Conservation (phyloP, 495 filamentous ascomycete genomes). For the Penicillium manginii region DNA sequence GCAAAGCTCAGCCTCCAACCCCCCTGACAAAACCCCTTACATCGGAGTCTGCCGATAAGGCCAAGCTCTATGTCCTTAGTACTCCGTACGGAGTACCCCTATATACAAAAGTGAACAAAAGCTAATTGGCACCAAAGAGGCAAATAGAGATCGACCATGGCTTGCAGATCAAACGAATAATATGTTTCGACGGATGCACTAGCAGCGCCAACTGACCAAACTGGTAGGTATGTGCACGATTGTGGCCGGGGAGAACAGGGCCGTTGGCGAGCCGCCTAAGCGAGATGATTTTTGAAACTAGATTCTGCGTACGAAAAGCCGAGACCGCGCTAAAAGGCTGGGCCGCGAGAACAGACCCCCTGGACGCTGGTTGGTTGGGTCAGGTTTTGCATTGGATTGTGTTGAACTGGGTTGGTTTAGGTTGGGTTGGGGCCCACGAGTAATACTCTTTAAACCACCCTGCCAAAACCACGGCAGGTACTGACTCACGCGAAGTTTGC, state of each 20-base stretch:
- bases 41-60: neutral
- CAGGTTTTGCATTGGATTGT: no score
- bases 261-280: conserved; percentile 1
- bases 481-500: neutral
- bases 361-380: no score
- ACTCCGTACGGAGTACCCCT: no score
- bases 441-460: neutral
- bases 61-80: neutral
- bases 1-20: no score
- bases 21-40: no score
- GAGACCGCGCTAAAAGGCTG: neutral
- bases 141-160: conserved; percentile 1
- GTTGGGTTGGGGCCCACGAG: neutral
- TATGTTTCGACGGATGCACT: neutral
- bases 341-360: neutral
- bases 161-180: neutral
- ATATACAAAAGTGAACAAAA: no score
- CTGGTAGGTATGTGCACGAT: neutral
- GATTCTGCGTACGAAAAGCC: neutral
- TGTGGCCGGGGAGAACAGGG: neutral
- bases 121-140: no score
- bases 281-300: neutral
- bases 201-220: neutral
- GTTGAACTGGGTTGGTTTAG: no score
- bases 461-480: neutral